These are phyloP conservation scores for Periconia macrospinosa DNA, from an alignment of 2,329 filamentous ascomycete genomes.

Conservation along the genomic window DNA sequence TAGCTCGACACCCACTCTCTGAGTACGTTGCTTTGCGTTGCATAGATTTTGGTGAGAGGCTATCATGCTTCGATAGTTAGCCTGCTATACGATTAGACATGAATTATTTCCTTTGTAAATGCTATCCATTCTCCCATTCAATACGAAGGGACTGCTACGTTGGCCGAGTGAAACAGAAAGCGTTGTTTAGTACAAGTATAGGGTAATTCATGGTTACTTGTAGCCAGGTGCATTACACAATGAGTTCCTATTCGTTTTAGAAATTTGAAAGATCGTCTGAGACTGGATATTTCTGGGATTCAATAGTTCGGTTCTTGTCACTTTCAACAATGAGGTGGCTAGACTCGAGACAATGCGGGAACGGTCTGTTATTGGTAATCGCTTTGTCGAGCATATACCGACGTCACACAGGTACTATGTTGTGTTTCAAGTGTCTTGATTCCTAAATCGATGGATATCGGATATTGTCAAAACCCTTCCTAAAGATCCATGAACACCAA, in stretches of 20 bases:
- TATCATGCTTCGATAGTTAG: not conserved
- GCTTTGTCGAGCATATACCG: not conserved
- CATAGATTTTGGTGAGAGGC: not conserved
- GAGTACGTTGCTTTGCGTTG: not conserved
- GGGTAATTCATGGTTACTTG: too few species aligned
- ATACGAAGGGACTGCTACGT: not conserved
- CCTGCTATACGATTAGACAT: not conserved
- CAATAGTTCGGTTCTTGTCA: too few species aligned
- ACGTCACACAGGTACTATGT: not conserved
- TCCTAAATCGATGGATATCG: conserved; percentile 32
- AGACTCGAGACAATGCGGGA: not conserved
- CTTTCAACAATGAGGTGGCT: too few species aligned
- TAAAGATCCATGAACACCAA: conserved; percentile 26
- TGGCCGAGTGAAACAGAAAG: too few species aligned
- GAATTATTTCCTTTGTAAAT: not conserved
- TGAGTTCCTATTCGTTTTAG: too few species aligned
- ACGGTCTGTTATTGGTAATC: not conserved
- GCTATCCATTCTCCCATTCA: not conserved
- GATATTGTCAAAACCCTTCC: conserved; percentile 24
- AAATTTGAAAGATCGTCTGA: too few species aligned
- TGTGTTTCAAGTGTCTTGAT: not conserved
- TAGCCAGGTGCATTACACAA: too few species aligned
- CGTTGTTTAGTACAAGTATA: too few species aligned
- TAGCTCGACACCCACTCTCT: conserved; percentile 1
- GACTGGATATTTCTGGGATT: too few species aligned